phyloP scores from a whole-genome alignment of 129 eudicot species.

The Centella asiatica region DNA sequence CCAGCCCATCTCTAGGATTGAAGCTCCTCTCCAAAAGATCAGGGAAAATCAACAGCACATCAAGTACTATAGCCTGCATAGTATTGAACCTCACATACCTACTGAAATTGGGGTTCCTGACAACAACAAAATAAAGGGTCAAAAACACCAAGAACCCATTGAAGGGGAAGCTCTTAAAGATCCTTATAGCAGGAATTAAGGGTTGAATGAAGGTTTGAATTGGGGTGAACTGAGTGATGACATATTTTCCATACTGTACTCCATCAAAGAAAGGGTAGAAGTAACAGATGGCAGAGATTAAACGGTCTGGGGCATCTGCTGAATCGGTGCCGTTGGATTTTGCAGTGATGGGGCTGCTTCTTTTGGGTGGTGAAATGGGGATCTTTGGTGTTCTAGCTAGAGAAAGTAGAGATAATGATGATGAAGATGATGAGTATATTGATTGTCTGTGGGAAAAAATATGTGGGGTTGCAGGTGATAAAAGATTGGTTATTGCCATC shows the following conservation, averaged over 20 bases:
- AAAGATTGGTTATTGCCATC: conserved; percentile 44
- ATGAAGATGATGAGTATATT: conserved; percentile 17
- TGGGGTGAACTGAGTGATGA: conserved; percentile 65
- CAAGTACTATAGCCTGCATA: conserved; percentile 98
- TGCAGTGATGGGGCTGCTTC: conserved; percentile 24
- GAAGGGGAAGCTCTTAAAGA: conserved; percentile 80
- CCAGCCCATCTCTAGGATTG: conserved; percentile 72
- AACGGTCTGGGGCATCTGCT: conserved; percentile 71
- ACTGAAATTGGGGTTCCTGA: conserved; percentile 76
- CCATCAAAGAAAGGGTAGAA: conserved; percentile 98
- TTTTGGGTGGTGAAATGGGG: conserved; percentile 14
- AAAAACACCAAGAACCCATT: conserved; percentile 70
- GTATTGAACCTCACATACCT: conserved; percentile 96
- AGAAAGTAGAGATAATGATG: conserved; percentile 19
- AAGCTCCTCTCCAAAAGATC: conserved; percentile 74
- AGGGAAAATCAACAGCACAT: conserved; percentile 87
- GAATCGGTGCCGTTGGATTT: conserved; percentile 45
- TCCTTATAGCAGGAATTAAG: conserved; percentile 78
- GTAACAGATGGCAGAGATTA: conserved; percentile 83
- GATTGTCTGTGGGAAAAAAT: conserved; percentile 22
- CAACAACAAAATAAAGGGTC: conserved; percentile 80
- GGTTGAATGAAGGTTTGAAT: conserved; percentile 70
- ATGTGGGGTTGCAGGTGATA: conserved; percentile 28
- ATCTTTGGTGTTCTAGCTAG: conserved; percentile 18
- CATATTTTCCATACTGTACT: conserved; percentile 83